Conservation (phyloP, 2,329 filamentous ascomycete species). For the Epicoccum nigrum region DNA sequence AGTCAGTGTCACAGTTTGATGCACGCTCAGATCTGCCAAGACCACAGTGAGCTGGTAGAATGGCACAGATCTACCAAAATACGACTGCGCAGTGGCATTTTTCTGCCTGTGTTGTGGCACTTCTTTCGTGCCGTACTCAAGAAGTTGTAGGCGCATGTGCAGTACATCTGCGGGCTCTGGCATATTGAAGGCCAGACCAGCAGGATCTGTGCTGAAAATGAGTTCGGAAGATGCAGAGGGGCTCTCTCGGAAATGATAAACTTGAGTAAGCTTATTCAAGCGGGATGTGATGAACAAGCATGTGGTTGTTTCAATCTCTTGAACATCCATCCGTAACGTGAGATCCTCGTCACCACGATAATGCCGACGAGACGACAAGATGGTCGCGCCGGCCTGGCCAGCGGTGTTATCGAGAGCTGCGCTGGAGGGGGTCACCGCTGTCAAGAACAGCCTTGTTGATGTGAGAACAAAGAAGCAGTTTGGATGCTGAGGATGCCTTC, state of each 20-base stretch:
- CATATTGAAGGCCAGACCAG: constrained; percentile 23
- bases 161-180: constrained; percentile 17
- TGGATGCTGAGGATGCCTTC: constrained; percentile 54
- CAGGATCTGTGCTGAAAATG: constrained; percentile 35
- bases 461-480: constrained; percentile 67
- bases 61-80: constrained; percentile 19
- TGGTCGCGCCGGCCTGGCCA: constrained; percentile 38
- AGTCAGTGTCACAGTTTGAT: constrained; percentile 30
- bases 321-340: constrained; percentile 51
- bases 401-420: constrained; percentile 25
- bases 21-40: constrained; percentile 33
- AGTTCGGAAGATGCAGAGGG: constrained; percentile 12
- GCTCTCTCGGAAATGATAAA: constrained; percentile 33
- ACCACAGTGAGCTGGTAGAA: constrained; percentile 39
- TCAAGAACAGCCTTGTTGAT: constrained; percentile 56
- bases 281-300: constrained; percentile 43
- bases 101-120: constrained; percentile 2
- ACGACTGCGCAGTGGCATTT: constrained; percentile 17
- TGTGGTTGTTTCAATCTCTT: constrained; percentile 30
- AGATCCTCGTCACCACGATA: constrained; percentile 61
- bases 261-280: constrained; percentile 38
- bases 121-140: constrained; percentile 23
- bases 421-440: constrained; percentile 50
- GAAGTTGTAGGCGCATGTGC: constrained; percentile 26
- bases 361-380: constrained; percentile 59